Evolutionary conservation across 2,329 filamentous ascomycete genomes (phyloP), one percentile per base, ranked within the genome.

Genomic region (Phyllosticta capitalensis): DNA sequence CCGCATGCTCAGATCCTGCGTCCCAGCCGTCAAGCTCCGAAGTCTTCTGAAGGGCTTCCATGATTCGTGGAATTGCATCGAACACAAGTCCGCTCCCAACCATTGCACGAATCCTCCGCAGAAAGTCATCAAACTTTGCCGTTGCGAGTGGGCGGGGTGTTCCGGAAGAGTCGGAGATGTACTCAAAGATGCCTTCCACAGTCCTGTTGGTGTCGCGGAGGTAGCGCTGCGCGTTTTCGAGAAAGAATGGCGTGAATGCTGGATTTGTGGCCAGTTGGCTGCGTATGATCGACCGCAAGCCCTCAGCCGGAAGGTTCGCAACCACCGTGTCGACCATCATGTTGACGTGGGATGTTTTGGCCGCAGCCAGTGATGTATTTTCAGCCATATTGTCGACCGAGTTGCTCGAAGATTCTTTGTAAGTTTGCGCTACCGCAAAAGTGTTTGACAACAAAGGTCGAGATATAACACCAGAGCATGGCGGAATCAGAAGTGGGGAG

Each of bases 301-400:
- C 75, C n/a, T 75, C 74, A 0, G 67, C 63, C 0, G 74, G 68
- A 22, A 78, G 62, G 52, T 75, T 78, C n/a, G 71, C 73, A 56
- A 78, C 75, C 59, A 78, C 71, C 3, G 72, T 76, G 59, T 78
- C 76, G 1, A 72, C 74, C 76, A 78, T 78, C 71, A 78, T 75
- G 56, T 78, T 78, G 62, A 78, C 74, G 63, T 78, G 76, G 24
- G 75, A 45, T n/a, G 38, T 45, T 45, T n/a, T 45, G 38, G 38
- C 38, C 38, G 38, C 38, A n/a, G 17, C 38, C 6, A 3, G 17
- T 2, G 17, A n/a, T n/a, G 38, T 14, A 6, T 45, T 19, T 17
- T 17, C n/a, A n/a, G 17, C 14, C 38, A 45, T 45, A 3, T 5
- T 45, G 3, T 2, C 38, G 24, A 26, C 24, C 24, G 17, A 14